Percentiles rank a stretch among this genome's conserved stretches.
Evolutionary conservation across 768 basidiomycete species (phyloP).

Genomic region (Kwoniella dejecticola): DNA sequence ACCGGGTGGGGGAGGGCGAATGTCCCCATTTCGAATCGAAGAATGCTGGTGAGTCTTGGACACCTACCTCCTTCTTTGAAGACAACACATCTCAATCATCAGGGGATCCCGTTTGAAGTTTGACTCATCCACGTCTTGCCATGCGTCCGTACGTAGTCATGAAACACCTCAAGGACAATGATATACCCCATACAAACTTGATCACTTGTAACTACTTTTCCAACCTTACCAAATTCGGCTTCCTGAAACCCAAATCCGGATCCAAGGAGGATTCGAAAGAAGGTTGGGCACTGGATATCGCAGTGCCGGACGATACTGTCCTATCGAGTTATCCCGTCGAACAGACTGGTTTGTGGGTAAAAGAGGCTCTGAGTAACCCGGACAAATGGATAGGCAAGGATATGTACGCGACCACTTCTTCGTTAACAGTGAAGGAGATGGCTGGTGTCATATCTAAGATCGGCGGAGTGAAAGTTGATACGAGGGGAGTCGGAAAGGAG

Average conservation of each 20-base stretch:
- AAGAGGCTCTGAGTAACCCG: background rate
- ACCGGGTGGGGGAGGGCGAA: background rate
- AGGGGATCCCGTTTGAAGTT: too few species aligned
- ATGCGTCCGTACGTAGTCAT: too few species aligned
- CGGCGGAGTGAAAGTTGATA: background rate
- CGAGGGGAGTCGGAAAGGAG: background rate
- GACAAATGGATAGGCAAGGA: slow-evolving; percentile 6
- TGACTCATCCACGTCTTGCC: too few species aligned
- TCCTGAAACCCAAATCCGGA: background rate
- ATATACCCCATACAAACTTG: slow-evolving; percentile 3
- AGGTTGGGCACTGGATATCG: background rate
- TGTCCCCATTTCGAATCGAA: slow-evolving; percentile 11
- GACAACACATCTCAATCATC: too few species aligned
- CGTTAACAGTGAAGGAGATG: background rate
- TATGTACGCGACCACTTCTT: background rate
- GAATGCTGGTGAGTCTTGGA: slow-evolving; percentile 6
- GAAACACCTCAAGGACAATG: background rate
- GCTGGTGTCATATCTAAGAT: background rate
- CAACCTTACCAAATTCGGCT: slow-evolving; percentile 5
- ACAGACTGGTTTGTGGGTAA: slow-evolving; percentile 8
- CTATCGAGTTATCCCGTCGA: slow-evolving; percentile 7
- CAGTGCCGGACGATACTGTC: background rate
- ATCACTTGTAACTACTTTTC: slow-evolving; percentile 9
- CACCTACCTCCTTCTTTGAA: too few species aligned
- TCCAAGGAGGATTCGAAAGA: background rate